Base-by-base conservation (phyloP, 192 early-diverging fungal species). In the Mortierella antarctica region DNA sequence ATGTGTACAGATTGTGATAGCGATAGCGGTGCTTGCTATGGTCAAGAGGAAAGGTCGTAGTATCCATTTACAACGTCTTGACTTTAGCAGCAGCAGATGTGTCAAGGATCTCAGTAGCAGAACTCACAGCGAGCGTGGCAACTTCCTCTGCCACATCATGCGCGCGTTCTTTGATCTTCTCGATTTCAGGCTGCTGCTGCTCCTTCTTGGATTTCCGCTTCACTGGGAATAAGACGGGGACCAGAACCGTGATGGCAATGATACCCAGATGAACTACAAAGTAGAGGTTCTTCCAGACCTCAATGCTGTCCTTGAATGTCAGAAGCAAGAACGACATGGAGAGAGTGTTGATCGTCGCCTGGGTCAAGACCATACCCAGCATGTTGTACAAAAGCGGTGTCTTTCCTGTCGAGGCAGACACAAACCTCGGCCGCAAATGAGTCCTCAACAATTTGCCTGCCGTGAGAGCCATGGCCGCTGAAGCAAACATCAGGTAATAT, bases 281-380 rank as follows among this genome's bases (percentile, higher is more conserved):
- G 46, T 88, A 90, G n/a, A 88, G 83, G 45, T 82, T 69, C 23
- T 77, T 78, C 94, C 93, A 95, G 20, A 90, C 83, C 23, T 56
- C 45, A 41, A 94, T 54, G 49, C 91, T 90, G 45, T 85, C 71
- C 18, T 63, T 63, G 41, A 92, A 77, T 0, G 85, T 69, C 23
- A 94, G 84, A 40, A 94, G 61, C 74, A 94, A 83, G 69, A 95
- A 97, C 10, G 94, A 89, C 48, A 89, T 85, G 31, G 86, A 88
- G 8, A 88, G 46, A 74, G 91, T 93, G 83, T 95, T 92, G 49
- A 97, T 85, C 6, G 86, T 79, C 44, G 85, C 70, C 68, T 91
- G 89, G 39, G 93, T 90, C 53, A 88, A 13, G 11, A 87, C 49
- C 89, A 89, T 94, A n/a, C 94, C 93, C 51, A 87, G 67, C 4